A percentile compares a stretch with the other conserved stretches of the same genome.
phyloP scores from a whole-genome alignment of 2,329 filamentous ascomycete species.

The Niveomyces coronatus region DNA sequence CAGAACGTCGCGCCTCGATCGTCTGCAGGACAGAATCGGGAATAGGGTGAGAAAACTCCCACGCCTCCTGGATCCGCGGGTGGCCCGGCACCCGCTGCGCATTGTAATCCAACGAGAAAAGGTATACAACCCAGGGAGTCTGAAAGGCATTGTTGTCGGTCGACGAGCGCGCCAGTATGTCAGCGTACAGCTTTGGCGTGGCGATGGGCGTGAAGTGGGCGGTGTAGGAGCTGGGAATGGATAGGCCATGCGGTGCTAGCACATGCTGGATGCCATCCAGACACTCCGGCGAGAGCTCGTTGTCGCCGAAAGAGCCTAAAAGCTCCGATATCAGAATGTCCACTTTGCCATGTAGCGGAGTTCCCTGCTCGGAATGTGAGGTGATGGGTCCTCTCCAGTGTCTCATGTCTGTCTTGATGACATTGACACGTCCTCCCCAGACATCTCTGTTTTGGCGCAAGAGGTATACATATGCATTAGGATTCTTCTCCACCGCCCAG shows the following conservation, averaged over 20 bases:
- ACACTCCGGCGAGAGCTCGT: constrained; percentile 93
- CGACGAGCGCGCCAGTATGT: constrained; percentile 54
- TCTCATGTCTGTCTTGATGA: constrained; percentile 96
- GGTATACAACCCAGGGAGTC: constrained; percentile 88
- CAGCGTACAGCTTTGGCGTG: constrained; percentile 73
- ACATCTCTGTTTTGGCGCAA: constrained; percentile 71
- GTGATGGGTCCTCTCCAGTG: constrained; percentile 77
- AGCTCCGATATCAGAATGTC: constrained; percentile 94
- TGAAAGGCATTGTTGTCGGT: constrained; percentile 67
- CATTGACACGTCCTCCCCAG: constrained; percentile 73
- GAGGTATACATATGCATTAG: constrained; percentile 89
- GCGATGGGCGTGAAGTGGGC: constrained; percentile 89
- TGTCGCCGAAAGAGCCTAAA: constrained; percentile 90
- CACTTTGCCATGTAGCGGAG: constrained; percentile 52
- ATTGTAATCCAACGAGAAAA: constrained; percentile 82
- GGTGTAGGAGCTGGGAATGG: constrained; percentile 87
- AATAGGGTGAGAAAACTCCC: constrained; percentile 74
- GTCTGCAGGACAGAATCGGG: constrained; percentile 45
- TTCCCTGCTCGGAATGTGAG: constrained; percentile 31
- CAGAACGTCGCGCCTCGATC: constrained; percentile 46
- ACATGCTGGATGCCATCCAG: constrained; percentile 92
- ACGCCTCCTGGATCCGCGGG: constrained; percentile 61
- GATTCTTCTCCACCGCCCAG: constrained; percentile 96
- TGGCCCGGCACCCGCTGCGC: constrained; percentile 51
- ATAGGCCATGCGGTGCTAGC: constrained; percentile 74